A percentile compares a stretch with the other conserved stretches of the same genome.
Evolutionary conservation across 73 alveolate genomes (phyloP).

Genomic region (Paramecium pentaurelia): DNA sequence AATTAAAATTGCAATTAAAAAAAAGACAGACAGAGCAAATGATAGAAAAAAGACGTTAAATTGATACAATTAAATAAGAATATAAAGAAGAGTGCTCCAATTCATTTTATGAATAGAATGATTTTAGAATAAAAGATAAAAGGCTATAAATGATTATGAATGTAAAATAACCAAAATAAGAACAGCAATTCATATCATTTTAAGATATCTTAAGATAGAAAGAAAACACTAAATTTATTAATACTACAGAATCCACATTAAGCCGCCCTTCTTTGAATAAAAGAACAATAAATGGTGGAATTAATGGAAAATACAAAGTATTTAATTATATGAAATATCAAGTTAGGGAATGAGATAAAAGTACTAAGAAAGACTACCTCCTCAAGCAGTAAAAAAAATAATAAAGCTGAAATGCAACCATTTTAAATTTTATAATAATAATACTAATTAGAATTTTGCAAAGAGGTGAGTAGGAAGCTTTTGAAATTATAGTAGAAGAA

Average conservation of each 20-base stretch:
- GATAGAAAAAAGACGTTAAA: neutral
- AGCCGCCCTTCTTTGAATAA: neutral
- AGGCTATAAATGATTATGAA: neutral
- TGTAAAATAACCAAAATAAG: neutral
- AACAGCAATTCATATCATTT: neutral
- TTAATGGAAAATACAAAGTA: constrained; percentile 9
- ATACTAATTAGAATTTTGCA: neutral
- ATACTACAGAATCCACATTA: neutral
- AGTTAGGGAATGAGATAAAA: neutral
- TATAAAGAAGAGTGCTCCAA: neutral
- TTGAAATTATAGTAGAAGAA: neutral
- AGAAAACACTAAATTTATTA: neutral
- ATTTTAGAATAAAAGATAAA: neutral
- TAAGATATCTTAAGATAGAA: neutral
- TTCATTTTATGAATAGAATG: neutral
- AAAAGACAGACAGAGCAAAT: neutral
- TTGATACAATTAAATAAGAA: neutral
- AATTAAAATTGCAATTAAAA: neutral
- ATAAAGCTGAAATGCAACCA: neutral
- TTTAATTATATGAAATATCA: neutral
- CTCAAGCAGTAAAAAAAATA: neutral
- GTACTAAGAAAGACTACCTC: neutral
- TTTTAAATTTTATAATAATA: neutral
- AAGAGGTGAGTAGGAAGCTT: neutral
- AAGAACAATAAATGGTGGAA: constrained; percentile 35